phyloP scores from a whole-genome alignment of 176 grass and related monocot genomes.

The Bothriochloa decipiens region DNA sequence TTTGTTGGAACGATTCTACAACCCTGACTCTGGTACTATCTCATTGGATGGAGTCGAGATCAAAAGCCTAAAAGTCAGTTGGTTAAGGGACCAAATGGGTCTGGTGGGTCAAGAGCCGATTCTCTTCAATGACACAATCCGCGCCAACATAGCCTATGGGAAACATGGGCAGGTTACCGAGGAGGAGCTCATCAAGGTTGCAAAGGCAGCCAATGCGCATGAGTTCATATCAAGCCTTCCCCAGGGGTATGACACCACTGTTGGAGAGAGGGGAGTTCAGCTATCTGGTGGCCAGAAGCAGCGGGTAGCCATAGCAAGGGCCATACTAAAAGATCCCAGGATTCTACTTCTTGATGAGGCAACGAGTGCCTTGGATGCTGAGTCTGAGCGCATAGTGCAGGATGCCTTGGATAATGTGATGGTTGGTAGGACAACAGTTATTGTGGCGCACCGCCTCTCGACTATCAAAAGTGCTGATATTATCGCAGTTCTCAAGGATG shows the following conservation, averaged over 20 bases:
- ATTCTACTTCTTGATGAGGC: constrained; percentile 84
- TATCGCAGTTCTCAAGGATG: constrained; percentile 83
- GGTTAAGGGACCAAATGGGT: constrained; percentile 77
- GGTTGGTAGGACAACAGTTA: constrained; percentile 73
- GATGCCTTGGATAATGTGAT: constrained; percentile 73
- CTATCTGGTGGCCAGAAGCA: constrained; percentile 89
- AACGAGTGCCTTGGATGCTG: constrained; percentile 77
- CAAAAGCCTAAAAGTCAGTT: constrained; percentile 62
- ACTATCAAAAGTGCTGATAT: constrained; percentile 75
- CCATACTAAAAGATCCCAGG: constrained; percentile 73
- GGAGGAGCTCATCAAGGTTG: constrained; percentile 64
- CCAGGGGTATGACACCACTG: constrained; percentile 72
- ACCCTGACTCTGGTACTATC: constrained; percentile 68
- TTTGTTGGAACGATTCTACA: constrained; percentile 78
- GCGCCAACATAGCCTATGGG: constrained; percentile 74
- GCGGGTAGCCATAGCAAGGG: constrained; percentile 71
- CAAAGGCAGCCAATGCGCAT: constrained; percentile 76
- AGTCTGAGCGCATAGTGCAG: constrained; percentile 80
- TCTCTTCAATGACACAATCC: constrained; percentile 80
- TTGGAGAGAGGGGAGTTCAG: constrained; percentile 74
- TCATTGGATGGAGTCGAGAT: constrained; percentile 69
- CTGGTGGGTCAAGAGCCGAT: constrained; percentile 86
- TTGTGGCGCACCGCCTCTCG: constrained; percentile 76
- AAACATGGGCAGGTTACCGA: constrained; percentile 63
- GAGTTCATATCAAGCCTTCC: constrained; percentile 76